Evolutionary conservation across 345 rosid species (phyloP).

Genomic region (Eucalyptus urophylla): DNA sequence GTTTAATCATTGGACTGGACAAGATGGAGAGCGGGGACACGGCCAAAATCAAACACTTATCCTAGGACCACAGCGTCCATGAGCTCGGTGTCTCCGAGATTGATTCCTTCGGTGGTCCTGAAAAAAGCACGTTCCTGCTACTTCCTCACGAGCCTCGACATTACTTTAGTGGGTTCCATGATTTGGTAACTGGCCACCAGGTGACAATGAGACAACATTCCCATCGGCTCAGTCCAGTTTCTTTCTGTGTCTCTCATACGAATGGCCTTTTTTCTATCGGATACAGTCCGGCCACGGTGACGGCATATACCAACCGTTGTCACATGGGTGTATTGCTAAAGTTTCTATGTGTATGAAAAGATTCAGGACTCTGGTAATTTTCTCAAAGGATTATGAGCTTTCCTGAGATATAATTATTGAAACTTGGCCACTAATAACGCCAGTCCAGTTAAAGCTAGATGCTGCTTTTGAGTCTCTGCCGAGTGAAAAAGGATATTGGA

Average conservation of each 20-base stretch:
- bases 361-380: not conserved
- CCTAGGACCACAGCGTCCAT: not conserved
- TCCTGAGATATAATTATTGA: not conserved
- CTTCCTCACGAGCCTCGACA: not conserved
- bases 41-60: not conserved
- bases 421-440: not conserved
- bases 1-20: not conserved
- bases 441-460: not conserved
- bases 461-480: not conserved
- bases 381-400: not conserved
- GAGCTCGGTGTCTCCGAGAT: not conserved
- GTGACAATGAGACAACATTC: not conserved
- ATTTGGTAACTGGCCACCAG: not conserved
- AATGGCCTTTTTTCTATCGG: not conserved
- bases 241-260: not conserved
- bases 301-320: not conserved
- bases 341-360: not conserved
- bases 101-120: not conserved
- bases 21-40: not conserved
- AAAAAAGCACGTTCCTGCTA: not conserved
- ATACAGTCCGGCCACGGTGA: not conserved
- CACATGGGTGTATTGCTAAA: not conserved
- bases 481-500: not conserved
- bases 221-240: not conserved
- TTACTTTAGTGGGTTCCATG: not conserved